These are phyloP conservation scores for Murraya paniculata DNA, from an alignment of 345 rosid species.

Conservation along the genomic window DNA sequence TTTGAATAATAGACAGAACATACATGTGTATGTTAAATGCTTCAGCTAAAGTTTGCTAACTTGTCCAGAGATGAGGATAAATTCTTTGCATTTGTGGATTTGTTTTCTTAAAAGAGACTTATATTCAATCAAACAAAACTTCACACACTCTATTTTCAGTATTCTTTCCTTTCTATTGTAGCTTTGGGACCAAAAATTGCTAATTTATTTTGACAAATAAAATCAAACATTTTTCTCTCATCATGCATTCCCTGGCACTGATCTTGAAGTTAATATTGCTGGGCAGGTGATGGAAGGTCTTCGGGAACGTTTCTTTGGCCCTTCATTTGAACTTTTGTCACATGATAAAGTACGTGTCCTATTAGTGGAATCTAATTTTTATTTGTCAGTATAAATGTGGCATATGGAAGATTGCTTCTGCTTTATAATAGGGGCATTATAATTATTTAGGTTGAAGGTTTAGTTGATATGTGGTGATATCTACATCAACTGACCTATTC, in stretches of 20 bases:
- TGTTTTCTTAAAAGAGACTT: neutral
- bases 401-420: neutral
- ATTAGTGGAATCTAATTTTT: neutral
- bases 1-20: neutral
- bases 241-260: neutral
- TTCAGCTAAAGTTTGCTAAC: neutral
- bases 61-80: neutral
- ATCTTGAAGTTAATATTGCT: constrained; percentile 3
- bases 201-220: neutral
- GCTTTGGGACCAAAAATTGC: neutral
- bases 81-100: neutral
- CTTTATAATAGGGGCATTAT: neutral
- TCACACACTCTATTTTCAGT: neutral
- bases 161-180: neutral
- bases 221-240: neutral
- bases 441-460: neutral
- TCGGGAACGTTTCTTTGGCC: constrained; percentile 91
- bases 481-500: neutral
- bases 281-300: constrained; percentile 71
- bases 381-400: neutral
- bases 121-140: neutral
- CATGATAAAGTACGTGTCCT: constrained; percentile 66
- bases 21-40: neutral
- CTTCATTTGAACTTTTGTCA: constrained; percentile 69
- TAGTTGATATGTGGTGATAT: neutral